Evolutionary conservation across 73 alveolate species (phyloP).

Genomic region (Paramecium bursaria): DNA sequence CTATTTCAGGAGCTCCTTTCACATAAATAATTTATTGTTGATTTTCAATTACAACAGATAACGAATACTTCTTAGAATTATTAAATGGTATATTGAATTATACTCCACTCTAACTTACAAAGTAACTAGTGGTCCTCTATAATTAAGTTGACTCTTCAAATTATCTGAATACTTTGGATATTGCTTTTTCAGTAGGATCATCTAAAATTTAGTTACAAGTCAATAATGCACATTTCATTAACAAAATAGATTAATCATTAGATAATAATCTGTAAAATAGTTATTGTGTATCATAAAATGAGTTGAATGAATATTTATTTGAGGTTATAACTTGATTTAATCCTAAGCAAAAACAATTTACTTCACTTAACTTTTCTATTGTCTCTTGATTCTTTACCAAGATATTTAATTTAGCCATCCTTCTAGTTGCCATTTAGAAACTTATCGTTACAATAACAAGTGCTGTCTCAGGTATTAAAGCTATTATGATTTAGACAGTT

Average conservation of each 20-base stretch:
- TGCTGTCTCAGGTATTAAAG: slow-evolving; percentile 25
- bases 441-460: slow-evolving; percentile 22
- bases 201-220: slow-evolving; percentile 4
- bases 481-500: slow-evolving; percentile 14
- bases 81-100: slow-evolving; percentile 25
- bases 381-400: slow-evolving; percentile 20
- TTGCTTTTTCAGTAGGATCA: slow-evolving; percentile 41
- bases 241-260: background rate
- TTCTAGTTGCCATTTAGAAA: slow-evolving; percentile 47
- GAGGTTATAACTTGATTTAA: slow-evolving; percentile 45
- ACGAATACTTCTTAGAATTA: slow-evolving; percentile 34
- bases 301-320: slow-evolving; percentile 10
- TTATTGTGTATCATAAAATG: slow-evolving; percentile 3
- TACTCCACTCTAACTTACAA: background rate
- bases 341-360: slow-evolving; percentile 56
- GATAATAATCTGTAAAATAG: background rate
- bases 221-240: slow-evolving; percentile 1
- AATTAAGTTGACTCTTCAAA: background rate
- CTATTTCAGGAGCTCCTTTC: slow-evolving; percentile 67
- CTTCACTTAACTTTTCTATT: slow-evolving; percentile 52
- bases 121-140: background rate
- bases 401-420: slow-evolving; percentile 25
- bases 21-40: slow-evolving; percentile 29
- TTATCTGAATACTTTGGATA: background rate
- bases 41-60: slow-evolving; percentile 1